Conservation (phyloP, 1,284 basidiomycete genomes). For the Ganoderma lingzhi region DNA sequence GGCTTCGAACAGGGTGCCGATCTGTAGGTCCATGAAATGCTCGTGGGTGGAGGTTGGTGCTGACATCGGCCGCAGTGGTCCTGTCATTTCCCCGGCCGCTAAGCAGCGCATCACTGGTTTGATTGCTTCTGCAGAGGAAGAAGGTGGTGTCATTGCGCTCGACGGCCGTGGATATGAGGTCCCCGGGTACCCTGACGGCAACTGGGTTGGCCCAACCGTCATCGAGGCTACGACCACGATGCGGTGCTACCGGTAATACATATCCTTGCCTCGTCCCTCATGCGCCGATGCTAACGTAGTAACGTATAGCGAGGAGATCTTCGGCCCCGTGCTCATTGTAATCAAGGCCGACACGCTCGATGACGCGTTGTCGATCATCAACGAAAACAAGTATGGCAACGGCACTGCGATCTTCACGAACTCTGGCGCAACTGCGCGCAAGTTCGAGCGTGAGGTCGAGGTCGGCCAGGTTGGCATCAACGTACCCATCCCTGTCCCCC, state of each 20-base stretch:
- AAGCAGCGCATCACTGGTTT: constrained; percentile 82
- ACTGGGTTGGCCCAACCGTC: constrained; percentile 96
- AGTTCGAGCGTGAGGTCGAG: constrained; percentile 91
- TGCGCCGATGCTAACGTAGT: constrained; percentile 12
- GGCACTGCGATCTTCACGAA: constrained; percentile 98
- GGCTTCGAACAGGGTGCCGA: constrained; percentile 92
- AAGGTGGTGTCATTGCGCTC: constrained; percentile 90
- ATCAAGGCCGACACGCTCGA: constrained; percentile 88
- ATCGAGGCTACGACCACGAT: constrained; percentile 86
- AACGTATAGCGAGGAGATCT: constrained; percentile 85
- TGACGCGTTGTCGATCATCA: constrained; percentile 91
- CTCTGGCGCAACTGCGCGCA: constrained; percentile 94
- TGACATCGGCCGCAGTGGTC: constrained; percentile 67
- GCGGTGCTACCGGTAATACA: constrained; percentile 82
- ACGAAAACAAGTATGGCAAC: constrained; percentile 91
- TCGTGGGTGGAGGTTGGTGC: too few relatives aligned
- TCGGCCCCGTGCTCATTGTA: constrained; percentile 90
- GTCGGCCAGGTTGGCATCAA: constrained; percentile 96
- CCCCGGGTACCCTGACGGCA: constrained; percentile 86
- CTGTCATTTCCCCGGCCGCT: constrained; percentile 91
- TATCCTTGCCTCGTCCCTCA: neutral
- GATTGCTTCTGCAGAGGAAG: constrained; percentile 82
- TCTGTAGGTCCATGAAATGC: constrained; percentile 61
- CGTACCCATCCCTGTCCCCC: constrained; percentile 90
- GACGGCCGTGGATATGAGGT: constrained; percentile 84